phyloP scores from a whole-genome alignment of 2,329 filamentous ascomycete species.

The Pestalotiopsis sp. region DNA sequence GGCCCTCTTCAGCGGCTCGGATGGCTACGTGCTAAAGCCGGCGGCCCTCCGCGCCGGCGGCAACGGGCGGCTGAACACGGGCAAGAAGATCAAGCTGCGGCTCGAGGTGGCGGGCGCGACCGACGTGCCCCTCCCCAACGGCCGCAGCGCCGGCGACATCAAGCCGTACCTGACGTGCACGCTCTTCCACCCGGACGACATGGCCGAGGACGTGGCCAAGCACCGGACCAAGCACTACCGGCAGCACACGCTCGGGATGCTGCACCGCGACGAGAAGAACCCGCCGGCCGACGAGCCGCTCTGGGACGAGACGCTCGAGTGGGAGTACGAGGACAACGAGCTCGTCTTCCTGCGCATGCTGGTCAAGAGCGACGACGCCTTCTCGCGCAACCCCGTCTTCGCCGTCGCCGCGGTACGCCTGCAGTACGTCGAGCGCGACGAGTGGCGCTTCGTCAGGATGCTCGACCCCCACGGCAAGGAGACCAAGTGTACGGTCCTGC shows the following conservation, averaged over 20 bases:
- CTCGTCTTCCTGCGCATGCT: slow-evolving; percentile 65
- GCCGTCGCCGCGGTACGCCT: slow-evolving; percentile 63
- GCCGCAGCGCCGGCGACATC: slow-evolving; percentile 52
- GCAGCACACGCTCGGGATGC: slow-evolving; percentile 58
- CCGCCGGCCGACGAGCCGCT: slow-evolving; percentile 61
- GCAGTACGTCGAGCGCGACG: slow-evolving; percentile 49
- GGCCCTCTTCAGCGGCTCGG: slow-evolving; percentile 65
- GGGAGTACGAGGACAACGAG: slow-evolving; percentile 70
- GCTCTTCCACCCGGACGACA: slow-evolving; percentile 58
- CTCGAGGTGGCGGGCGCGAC: slow-evolving; percentile 65
- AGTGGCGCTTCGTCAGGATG: slow-evolving; percentile 67
- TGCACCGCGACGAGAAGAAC: slow-evolving; percentile 62
- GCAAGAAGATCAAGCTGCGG: slow-evolving; percentile 50
- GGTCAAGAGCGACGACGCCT: slow-evolving; percentile 68
- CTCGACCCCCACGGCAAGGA: slow-evolving; percentile 65
- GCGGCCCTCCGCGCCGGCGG: slow-evolving; percentile 59
- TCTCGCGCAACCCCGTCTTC: slow-evolving; percentile 62
- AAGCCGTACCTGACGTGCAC: slow-evolving; percentile 68
- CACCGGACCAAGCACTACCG: slow-evolving; percentile 63
- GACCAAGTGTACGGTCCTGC: slow-evolving; percentile 62
- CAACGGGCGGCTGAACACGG: slow-evolving; percentile 47
- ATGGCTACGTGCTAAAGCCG: slow-evolving; percentile 68
- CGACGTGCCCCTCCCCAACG: slow-evolving; percentile 57
- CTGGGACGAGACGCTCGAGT: slow-evolving; percentile 68
- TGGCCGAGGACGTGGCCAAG: slow-evolving; percentile 53